Evolutionary conservation across 2,329 filamentous ascomycete species (phyloP), one percentile per base, ranked within the genome.

Genomic region (Fusarium graminum): DNA sequence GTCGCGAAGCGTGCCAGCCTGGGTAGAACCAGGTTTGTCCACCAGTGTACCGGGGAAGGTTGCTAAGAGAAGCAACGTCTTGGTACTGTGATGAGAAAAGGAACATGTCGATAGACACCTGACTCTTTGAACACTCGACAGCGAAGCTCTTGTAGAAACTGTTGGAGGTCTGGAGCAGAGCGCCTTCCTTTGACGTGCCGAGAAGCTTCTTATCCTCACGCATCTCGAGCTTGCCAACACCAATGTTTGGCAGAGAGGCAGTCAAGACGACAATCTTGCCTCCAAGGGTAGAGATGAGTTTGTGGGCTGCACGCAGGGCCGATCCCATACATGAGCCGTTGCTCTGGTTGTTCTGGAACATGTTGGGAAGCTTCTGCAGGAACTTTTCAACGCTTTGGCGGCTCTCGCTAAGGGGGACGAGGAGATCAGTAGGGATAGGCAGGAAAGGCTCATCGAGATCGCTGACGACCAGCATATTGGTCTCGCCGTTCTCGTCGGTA

Each of bases 111-210:
- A 99, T 93, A 0, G 94, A 98, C 28, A 99, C 95, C 79, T 99
- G 95, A 70, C 96, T 97, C 83, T 99, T 99, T 36, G 94, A 97
- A 80, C 95, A 99, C 77, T 99, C 95, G 4, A 99, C 95, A 1
- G 95, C 95, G 74, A 99, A 99, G 74, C 92, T 97, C 85, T 99
- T 99, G 86, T 98, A 99, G 80, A 98, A 99, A 75, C 92, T 93
- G 81, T 93, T 97, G 39, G 88, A 92, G 0, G 95, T 97, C 77
- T 98, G 94, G 51, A 99, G 82, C 30, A 99, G 85, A 63, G 86
- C 84, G 68, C 88, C 93, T 77, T 99, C 95, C 79, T 97, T 97
- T 69, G 90, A 93, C 2, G 95, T 99, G 34, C 95, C 95, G 25
- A 99, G 83, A 16, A 97, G 80, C 80, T 97, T 97, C 84, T 97